Percentiles rank a stretch among this genome's conserved stretches.
Evolutionary conservation across 2,329 filamentous ascomycete species (phyloP).

Genomic region (Fusarium sp.): DNA sequence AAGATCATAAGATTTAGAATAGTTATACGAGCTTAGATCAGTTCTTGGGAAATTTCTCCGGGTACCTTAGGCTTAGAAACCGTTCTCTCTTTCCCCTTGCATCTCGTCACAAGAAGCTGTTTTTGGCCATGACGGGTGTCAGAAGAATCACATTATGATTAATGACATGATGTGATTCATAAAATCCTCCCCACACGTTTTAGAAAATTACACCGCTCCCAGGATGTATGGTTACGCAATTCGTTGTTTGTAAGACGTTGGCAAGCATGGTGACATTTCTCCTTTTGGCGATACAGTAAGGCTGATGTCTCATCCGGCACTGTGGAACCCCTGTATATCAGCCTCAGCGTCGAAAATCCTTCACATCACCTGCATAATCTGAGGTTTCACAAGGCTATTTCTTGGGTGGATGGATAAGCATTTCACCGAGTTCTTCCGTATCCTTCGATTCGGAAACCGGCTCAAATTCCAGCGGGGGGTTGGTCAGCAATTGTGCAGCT

Average conservation of each 20-base stretch:
- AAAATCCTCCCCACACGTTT: not conserved
- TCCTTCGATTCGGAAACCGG: not conserved
- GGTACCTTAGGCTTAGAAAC: not conserved
- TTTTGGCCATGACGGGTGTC: not conserved
- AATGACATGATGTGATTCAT: not conserved
- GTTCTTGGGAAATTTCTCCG: no score
- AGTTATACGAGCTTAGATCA: not conserved
- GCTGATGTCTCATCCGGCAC: not conserved
- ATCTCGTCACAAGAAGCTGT: not conserved
- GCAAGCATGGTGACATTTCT: not conserved
- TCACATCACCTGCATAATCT: not conserved
- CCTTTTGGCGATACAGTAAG: not conserved
- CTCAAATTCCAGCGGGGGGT: not conserved
- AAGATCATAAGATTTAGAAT: not conserved
- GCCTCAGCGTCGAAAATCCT: not conserved
- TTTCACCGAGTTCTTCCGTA: not conserved
- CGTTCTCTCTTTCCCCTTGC: not conserved
- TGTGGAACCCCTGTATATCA: not conserved
- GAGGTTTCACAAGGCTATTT: not conserved
- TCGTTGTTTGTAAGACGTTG: not conserved
- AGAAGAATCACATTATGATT: not conserved
- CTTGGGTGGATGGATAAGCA: not conserved
- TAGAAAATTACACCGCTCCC: not conserved
- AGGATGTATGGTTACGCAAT: not conserved
- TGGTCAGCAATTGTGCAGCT: not conserved